Conservation (phyloP, 768 basidiomycete genomes). For the Mycena belliarum region DNA sequence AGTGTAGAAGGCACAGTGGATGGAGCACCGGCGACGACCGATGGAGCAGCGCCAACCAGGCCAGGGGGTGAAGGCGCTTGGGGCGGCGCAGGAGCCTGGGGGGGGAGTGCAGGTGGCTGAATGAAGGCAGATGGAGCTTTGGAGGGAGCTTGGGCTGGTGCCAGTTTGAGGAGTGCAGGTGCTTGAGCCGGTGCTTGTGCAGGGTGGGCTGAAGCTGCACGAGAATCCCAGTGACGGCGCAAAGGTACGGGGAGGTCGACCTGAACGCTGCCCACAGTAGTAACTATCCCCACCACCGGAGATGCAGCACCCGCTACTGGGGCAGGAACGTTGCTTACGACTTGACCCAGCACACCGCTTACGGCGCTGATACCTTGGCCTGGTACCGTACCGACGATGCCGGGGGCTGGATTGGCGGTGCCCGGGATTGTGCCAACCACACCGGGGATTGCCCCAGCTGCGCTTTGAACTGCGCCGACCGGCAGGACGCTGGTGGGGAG, state of each 20-base stretch:
- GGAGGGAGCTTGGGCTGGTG: no score
- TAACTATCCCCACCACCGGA: neutral
- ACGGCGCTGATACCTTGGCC: neutral
- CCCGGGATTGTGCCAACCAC: neutral
- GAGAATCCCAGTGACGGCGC: neutral
- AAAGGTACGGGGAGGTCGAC: neutral
- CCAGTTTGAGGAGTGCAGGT: neutral
- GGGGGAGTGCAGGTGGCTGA: neutral
- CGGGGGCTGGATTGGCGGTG: neutral
- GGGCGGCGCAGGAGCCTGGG: neutral
- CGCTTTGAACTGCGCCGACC: neutral
- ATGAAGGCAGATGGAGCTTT: neutral
- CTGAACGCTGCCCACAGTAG: neutral
- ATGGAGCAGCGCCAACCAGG: neutral
- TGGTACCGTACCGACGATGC: neutral
- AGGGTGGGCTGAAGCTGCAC: neutral
- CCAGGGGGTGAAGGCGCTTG: neutral
- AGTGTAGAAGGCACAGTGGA: neutral
- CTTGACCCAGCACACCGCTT: neutral
- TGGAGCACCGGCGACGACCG: neutral
- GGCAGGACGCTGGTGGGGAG: neutral
- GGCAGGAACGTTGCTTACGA: neutral
- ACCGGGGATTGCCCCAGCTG: neutral
- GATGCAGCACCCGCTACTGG: neutral
- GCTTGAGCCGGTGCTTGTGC: neutral